These are phyloP conservation scores for Gentiana dahurica DNA, from an alignment of 257 asterid genomes.

Conservation along the genomic window DNA sequence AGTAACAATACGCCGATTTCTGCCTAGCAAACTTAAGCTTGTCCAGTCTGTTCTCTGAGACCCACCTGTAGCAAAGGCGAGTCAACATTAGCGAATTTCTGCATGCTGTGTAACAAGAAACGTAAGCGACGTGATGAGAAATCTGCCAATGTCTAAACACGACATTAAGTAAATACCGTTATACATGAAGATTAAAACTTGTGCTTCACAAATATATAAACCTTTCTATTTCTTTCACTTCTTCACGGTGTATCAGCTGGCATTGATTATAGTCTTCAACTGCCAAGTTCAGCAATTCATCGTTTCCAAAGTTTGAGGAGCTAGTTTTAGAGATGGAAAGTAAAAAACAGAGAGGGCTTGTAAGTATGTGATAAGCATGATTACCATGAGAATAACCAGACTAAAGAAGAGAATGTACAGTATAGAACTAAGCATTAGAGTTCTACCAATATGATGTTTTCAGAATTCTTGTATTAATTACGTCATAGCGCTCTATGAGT, in stretches of 20 bases:
- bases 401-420: no score
- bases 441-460: constrained; percentile 71
- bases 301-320: constrained; percentile 53
- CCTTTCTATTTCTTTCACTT: constrained; percentile 73
- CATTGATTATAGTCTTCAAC: constrained; percentile 68
- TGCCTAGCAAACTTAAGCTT: constrained; percentile 79
- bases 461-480: constrained; percentile 42
- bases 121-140: neutral
- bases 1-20: constrained; percentile 78
- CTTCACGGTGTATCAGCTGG: constrained; percentile 54
- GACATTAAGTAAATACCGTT: neutral
- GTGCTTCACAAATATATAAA: constrained; percentile 10
- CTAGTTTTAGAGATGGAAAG: constrained; percentile 26
- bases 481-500: constrained; percentile 47
- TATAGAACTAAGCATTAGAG: constrained; percentile 4
- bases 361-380: constrained; percentile 3
- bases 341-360: neutral
- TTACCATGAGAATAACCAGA: no score
- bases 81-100: neutral
- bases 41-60: constrained; percentile 54
- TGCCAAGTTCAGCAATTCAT: constrained; percentile 54
- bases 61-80: constrained; percentile 53
- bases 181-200: neutral
- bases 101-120: neutral
- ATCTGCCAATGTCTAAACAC: neutral